Evolutionary conservation across 2,329 filamentous ascomycete genomes (phyloP).

Genomic region (Dactylellina sp.): DNA sequence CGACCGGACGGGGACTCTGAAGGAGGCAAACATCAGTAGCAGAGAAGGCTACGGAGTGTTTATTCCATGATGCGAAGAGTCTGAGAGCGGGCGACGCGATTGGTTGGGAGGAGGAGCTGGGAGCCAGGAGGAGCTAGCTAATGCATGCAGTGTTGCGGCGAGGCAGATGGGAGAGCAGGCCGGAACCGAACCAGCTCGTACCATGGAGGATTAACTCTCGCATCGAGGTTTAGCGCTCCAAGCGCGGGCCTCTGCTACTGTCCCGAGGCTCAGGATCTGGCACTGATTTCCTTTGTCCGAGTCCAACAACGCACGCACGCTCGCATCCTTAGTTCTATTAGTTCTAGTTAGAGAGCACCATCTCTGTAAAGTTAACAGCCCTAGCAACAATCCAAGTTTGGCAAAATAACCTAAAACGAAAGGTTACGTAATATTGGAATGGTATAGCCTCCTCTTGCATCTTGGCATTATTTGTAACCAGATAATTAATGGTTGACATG

Average conservation of each 20-base stretch:
- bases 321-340: too few relatives aligned
- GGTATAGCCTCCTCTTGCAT: too few relatives aligned
- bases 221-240: constrained; percentile 9
- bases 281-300: too few relatives aligned
- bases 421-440: too few relatives aligned
- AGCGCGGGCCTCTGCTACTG: background rate
- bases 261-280: too few relatives aligned
- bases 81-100: constrained; percentile 16
- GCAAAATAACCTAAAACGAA: too few relatives aligned
- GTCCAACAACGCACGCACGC: too few relatives aligned
- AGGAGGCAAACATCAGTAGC: constrained; percentile 13
- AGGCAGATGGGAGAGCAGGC: constrained; percentile 16
- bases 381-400: too few relatives aligned
- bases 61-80: constrained; percentile 12
- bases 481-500: background rate
- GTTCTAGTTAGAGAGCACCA: too few relatives aligned
- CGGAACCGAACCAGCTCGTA: background rate
- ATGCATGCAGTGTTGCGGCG: constrained; percentile 33
- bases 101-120: background rate
- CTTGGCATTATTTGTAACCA: too few relatives aligned
- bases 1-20: constrained; percentile 7
- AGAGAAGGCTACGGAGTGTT: background rate
- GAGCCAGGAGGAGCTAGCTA: background rate
- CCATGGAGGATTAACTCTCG: constrained; percentile 8
- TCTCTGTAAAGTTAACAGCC: too few relatives aligned